Evolutionary conservation across 2,329 filamentous ascomycete genomes (phyloP), one percentile per base, ranked within the genome.

Genomic region (Ceratocystis harringtonii): DNA sequence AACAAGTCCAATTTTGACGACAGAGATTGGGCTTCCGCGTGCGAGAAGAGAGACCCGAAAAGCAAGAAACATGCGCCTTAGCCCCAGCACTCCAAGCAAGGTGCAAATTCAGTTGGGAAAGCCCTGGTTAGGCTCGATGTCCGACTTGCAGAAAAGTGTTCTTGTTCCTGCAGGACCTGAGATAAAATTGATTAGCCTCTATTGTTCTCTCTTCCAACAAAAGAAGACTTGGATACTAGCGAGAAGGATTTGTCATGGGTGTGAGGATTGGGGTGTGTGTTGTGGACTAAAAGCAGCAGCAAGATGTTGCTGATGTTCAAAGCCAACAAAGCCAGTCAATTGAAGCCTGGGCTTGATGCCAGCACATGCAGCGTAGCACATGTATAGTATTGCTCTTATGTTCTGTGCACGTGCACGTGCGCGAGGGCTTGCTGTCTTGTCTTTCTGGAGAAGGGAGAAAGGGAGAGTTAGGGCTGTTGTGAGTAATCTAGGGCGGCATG

Each of bases 121-220:
- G 36, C 36, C 36, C 36, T 15, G 12, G 36, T 41, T 12, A 1
- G 36, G 36, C 36, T 7, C 30, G 8, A 32, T 32, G 45, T 17
- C 45, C 45, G 19, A 30, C 25, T 32, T 58, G 55, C 55, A 58
- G 55, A 25, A 58, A 36, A 19, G 22, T 30, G 28, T 8, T 36
- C 36, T 19, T 58, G 55, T 58, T 58, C 55, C 55, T 58, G 55
- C 55, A 58, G 55, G 55, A 58, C 55, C 32, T 58, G n/a, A 4
- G 22, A 30, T 58, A 25, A n/a, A 32, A 30, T 36, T 58, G 55
- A 32, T 32, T 25, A 12, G 28, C 32, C 55, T 58, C n/a, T 36
- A 30, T 32, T 52, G 48, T n/a, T 52, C 48, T 36, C 55, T 15
- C 55, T 36, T 12, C 28, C 6, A 5, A 30, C 30, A 58, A n/a